Evolutionary conservation across 2,329 filamentous ascomycete genomes (phyloP), one percentile per base, ranked within the genome.

Genomic region (Podosphaera leucotricha): DNA sequence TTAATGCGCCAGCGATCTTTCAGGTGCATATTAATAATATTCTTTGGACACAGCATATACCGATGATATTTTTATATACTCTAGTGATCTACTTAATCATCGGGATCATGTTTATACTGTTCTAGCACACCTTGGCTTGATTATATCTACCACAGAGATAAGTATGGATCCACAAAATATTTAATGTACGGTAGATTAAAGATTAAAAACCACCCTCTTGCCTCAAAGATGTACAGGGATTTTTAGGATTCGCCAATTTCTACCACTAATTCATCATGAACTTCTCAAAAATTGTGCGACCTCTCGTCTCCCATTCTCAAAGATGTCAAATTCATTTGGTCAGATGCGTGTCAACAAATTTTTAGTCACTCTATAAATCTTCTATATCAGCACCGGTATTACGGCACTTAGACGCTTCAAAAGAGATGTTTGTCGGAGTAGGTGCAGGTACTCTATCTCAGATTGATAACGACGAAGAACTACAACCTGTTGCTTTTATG

Each of bases 1-100:
- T 24, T 7, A 47, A 43, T 15, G 38, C 2, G 13, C 43, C 43
- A 2, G 28, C 39, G 2, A 43, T 38, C 13, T 47, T 39, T 26
- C 43, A 47, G 38, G 20, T 8, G 6, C 15, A 3, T 22, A 39
- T 39, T 22, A 39, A 39, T 21, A n/a, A 39, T 7, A 3, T 20
- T 39, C 20, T 21, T 2, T 11, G 21, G 10, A 4, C 8, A 24
- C 22, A 5, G 22, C 22, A 24, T 24, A 24, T 24, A 24, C 8
- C 22, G 22, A 24, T 24, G 22, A 24, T 24, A 24, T 24, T 24
- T 24, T 24, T 4, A 24, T 24, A 24, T 24, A 24, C 22, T 24
- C 22, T 8, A 8, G 8, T 5, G 8, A 24, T 24, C 22, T 24
- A 24, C 22, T 8, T 24, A 24, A 4, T 5, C 22, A 24, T 24